These are phyloP conservation scores for Ilyonectria destructans DNA, from an alignment of 2,329 filamentous ascomycete genomes.

Conservation along the genomic window DNA sequence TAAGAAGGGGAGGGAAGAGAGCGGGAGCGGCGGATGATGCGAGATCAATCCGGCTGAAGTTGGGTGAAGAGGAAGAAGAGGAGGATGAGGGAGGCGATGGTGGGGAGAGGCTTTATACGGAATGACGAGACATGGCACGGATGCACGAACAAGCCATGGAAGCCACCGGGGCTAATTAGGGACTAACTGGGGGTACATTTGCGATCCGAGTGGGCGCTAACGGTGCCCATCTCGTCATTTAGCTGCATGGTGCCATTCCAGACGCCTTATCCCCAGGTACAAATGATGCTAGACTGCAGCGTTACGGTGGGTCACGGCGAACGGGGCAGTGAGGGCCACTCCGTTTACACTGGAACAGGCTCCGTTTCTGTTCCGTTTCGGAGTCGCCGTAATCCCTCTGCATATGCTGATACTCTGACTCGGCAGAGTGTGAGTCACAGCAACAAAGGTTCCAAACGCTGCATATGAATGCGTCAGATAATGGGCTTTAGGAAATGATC, in stretches of 20 bases:
- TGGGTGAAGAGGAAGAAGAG: conserved; percentile 24
- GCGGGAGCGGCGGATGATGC: conserved; percentile 20
- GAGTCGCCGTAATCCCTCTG: too few species aligned
- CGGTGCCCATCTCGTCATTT: not conserved
- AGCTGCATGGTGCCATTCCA: not conserved
- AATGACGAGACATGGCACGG: not conserved
- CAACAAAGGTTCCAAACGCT: too few species aligned
- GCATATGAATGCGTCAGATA: too few species aligned
- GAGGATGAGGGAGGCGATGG: not conserved
- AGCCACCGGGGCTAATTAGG: not conserved
- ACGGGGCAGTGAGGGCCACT: not conserved
- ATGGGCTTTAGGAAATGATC: too few species aligned
- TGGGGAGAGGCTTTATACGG: conserved; percentile 39
- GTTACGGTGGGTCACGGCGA: not conserved
- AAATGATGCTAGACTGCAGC: not conserved
- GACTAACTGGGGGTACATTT: not conserved
- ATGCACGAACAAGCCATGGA: not conserved
- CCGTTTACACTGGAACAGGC: too few species aligned
- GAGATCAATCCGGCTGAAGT: conserved; percentile 31
- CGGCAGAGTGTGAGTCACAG: too few species aligned
- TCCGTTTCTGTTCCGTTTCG: too few species aligned
- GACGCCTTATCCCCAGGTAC: not conserved
- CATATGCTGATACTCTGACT: too few species aligned
- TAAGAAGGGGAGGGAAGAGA: not conserved
- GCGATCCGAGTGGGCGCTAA: not conserved